Conservation (phyloP, 305 asterid genomes). For the Fraxinus albicans region DNA sequence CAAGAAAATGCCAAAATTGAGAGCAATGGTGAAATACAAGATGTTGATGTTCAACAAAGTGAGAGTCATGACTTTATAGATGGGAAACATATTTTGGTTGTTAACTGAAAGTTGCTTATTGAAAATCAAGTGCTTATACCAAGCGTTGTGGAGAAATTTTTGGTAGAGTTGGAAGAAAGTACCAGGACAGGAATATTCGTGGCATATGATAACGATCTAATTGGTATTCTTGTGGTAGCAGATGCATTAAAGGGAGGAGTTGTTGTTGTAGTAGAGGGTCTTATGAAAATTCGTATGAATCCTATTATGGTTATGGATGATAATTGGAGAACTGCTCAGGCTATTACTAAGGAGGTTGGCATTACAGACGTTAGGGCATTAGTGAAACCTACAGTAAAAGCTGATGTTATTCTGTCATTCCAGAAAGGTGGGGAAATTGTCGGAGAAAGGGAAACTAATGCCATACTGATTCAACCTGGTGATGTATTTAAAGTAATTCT, state of each 20-base stretch:
- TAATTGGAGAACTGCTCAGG: conserved; percentile 96
- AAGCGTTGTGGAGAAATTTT: too few species aligned
- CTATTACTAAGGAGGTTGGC: conserved; percentile 97
- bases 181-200: too few species aligned
- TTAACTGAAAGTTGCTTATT: too few species aligned
- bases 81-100: too few species aligned
- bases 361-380: conserved; percentile 88
- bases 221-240: too few species aligned
- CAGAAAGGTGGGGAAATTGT: too few species aligned
- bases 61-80: conserved; percentile 36
- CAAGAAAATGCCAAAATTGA: conserved; percentile 68
- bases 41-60: conserved; percentile 44
- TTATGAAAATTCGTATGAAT: conserved; percentile 77
- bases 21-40: conserved; percentile 66
- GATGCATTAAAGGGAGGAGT: conserved; percentile 47
- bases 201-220: conserved; percentile 42
- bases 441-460: too few species aligned
- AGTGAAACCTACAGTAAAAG: conserved; percentile 98
- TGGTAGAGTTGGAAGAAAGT: too few species aligned
- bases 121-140: too few species aligned
- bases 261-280: conserved; percentile 86
- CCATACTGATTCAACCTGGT: too few species aligned
- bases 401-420: conserved; percentile 40
- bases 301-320: conserved; percentile 99
- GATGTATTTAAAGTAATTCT: too few species aligned